Evolutionary conservation across 345 rosid genomes (phyloP), one percentile per base, ranked within the genome.

Genomic region (Lumnitzera littorea): DNA sequence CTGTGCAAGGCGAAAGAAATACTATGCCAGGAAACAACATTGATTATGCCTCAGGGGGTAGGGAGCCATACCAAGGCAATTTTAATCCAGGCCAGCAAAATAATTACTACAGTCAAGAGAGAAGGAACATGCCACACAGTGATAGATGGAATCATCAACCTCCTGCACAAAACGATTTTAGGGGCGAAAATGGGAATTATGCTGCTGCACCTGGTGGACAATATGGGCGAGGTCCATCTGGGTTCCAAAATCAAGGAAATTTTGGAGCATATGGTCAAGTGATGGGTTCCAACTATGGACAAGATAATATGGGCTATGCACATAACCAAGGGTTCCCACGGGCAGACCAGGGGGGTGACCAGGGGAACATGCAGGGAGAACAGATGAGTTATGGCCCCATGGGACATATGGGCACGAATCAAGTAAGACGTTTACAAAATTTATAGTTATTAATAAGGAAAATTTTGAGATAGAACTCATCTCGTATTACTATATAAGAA

Each of bases 91-190:
- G 72, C 20, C 80, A 68, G 53, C 74, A 83, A 47, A 74, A 66
- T 71, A 75, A 55, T 56, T 75, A 64, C 57, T 46, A 82, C 41
- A 58, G 53, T 57, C 82, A 61, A 61, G 75, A 64, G 12, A 76
- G 46, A 60, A 72, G 77, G 82, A 69, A 79, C 59, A 62, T 55
- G 41, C 68, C 69, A 27, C 79, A 76, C 64, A 78, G 79, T 74
- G 65, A 61, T 15, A 68, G 49, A 51, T 50, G 71, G 56, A 61
- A 53, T 62, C 16, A 61, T 55, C 58, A 48, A 24, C 62, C 62
- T 36, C 23, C 70, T 49, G 59, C 65, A 53, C 70, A 51, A 20
- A 60, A 67, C 24, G 72, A 57, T 62, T 57, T 63, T 43, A 51
- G 51, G 56, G 67, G 75, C 12, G 71, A 68, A 46, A 63, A 67